Base-by-base conservation (phyloP, 2,329 filamentous ascomycete genomes). In the Aspergillus brunneoviolaceus region DNA sequence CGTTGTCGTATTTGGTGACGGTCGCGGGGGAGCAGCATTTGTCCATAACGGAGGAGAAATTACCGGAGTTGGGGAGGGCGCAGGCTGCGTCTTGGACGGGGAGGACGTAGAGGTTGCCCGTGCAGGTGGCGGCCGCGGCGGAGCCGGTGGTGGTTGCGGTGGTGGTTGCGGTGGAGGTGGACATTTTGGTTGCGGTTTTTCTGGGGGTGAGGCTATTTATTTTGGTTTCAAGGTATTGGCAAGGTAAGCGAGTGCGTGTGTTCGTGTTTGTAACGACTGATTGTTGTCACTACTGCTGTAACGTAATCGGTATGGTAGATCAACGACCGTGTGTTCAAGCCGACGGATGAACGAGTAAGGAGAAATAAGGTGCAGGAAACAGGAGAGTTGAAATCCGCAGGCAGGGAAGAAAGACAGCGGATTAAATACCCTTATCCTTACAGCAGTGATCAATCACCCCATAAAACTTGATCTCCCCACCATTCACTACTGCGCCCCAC, bases 11-110 rank as follows among this genome's bases (percentile, higher is more conserved):
- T 63, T 72, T 71, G 52, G 79, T 69, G 29, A 83, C 74, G 23
- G 76, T 69, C 55, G 81, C 78, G 10, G 73, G 63, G 11, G 74
- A 72, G 67, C 82, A 84, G 77, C 82, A 84, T 23, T 70, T 65
- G 47, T 73, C 60, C 75, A 82, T 77, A 60, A 80, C 73, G 42
- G 76, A 71, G 55, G 77, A 74, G 72, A 79, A 70, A 63, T 81
- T 79, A 5, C 70, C 69, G 62, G 69, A 70, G 60, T 71, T 71
- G 27, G 76, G 68, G 53, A 81, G 71, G 3, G 74, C 82, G 68
- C 82, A 84, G 47, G 76, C 77, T 16, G 75, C 70, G 60, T 84
- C 81, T 23, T 69, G 66, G 42, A 73, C 72, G 16, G 82, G 82
- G 45, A 80, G 76, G 59, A 79, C 65, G 70, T 76, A 83, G 61